Percentiles rank a stretch among this genome's conserved stretches.
Conservation (phyloP, 352 stramenopile genomes). For the Globisporangium polare region DNA sequence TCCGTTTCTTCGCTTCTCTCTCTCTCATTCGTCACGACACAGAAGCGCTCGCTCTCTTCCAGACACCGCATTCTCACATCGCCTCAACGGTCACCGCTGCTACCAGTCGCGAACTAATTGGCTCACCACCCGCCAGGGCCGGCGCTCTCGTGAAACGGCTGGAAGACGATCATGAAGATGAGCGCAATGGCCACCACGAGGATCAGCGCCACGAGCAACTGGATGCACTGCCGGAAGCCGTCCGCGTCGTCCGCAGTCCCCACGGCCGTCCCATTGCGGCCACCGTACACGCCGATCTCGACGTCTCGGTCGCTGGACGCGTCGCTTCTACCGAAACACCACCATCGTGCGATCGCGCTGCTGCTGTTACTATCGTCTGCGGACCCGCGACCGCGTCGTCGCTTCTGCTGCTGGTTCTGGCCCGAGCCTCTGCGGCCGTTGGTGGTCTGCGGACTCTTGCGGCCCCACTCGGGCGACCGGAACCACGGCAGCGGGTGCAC, state of each 20-base stretch:
- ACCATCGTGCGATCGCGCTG: neutral
- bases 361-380: neutral
- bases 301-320: constrained; percentile 22
- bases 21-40: neutral
- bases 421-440: constrained; percentile 8
- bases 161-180: constrained; percentile 68
- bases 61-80: neutral
- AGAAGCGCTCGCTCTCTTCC: neutral
- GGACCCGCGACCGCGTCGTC: neutral
- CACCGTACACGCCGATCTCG: constrained; percentile 31
- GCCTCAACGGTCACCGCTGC: constrained; percentile 3
- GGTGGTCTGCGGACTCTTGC: constrained; percentile 14
- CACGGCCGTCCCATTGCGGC: constrained; percentile 11
- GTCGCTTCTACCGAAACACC: neutral
- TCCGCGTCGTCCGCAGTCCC: constrained; percentile 29
- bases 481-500: constrained; percentile 78
- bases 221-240: constrained; percentile 66
- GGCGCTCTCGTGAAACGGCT: constrained; percentile 29
- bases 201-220: constrained; percentile 71
- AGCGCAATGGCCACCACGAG: constrained; percentile 59
- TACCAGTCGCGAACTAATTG: neutral
- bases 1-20: constrained; percentile 11
- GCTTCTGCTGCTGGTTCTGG: constrained; percentile 11
- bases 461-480: constrained; percentile 57
- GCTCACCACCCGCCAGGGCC: neutral